phyloP scores from a whole-genome alignment of 331 rosid genomes.

The Quercus lobata region DNA sequence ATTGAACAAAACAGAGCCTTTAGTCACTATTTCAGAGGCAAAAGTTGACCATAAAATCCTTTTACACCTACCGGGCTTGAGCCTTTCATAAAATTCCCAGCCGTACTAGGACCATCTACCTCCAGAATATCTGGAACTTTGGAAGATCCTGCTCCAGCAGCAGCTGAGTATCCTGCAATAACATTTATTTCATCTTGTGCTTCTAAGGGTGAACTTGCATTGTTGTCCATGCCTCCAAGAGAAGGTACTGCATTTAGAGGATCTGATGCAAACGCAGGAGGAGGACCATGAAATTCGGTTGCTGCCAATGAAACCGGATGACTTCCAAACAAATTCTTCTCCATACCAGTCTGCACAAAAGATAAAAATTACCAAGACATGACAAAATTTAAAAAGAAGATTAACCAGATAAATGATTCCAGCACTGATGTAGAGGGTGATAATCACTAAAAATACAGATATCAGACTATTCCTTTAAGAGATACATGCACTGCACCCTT shows the following conservation, averaged over 20 bases:
- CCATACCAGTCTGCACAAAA: conserved; percentile 84
- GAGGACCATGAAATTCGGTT: conserved; percentile 69
- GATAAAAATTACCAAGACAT: neutral
- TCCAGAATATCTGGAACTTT: conserved; percentile 72
- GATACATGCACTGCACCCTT: neutral
- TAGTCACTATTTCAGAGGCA: conserved; percentile 6
- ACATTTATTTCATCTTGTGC: conserved; percentile 21
- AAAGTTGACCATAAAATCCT: conserved; percentile 15
- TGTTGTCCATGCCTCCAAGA: conserved; percentile 32
- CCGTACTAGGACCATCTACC: conserved; percentile 61
- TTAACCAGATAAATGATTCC: neutral
- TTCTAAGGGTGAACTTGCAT: conserved; percentile 29
- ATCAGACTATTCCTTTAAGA: neutral
- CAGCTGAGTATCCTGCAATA: conserved; percentile 38
- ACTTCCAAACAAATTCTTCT: conserved; percentile 89
- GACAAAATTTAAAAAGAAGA: conserved; percentile 3
- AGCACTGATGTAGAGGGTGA: neutral
- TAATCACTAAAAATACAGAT: neutral
- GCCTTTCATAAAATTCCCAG: conserved; percentile 55
- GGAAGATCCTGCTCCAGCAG: conserved; percentile 57
- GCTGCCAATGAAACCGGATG: conserved; percentile 68
- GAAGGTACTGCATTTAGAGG: conserved; percentile 47
- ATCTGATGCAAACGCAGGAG: conserved; percentile 89
- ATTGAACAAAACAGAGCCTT: neutral
- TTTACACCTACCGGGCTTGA: conserved; percentile 85